Evolutionary conservation across 2,329 filamentous ascomycete genomes (phyloP), one percentile per base, ranked within the genome.

Genomic region (Cyanodermella asteris): DNA sequence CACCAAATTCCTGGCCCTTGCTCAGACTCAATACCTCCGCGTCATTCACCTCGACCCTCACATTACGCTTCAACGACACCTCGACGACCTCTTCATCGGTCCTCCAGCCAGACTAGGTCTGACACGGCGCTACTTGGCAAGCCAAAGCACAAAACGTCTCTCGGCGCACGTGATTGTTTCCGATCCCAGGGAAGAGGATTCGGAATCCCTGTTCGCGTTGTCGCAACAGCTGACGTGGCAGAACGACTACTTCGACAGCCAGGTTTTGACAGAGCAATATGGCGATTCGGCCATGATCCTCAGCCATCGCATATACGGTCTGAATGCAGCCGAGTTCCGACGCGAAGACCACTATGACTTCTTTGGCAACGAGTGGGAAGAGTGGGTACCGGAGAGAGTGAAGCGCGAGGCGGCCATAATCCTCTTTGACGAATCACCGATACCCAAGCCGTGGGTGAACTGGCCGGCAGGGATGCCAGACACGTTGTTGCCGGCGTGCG

Each of bases 1-100:
- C 36, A 71, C 68, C 13, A 77, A 78, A 40, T 57, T 75, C 17
- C 55, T 72, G 12, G 66, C 69, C 3, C 77, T 75, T 40, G 69
- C 69, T 30, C 64, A 73, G 26, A 64, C 61, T 1, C 54, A 68
- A 28, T 76, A 74, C 40, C 45, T 56, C 12, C 55, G 64, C 19
- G 51, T 68, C 13, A 50, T 69, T 17, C 52, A 59, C 25, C 45
- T 69, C 22, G 64, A 77, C 41, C 71, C 68, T 6, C 72, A 78
- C 38, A 54, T 64, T 13, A 61, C 61, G 2, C 47, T 78, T 3
- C 54, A 73, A 4, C 53, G 68, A 30, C 46, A 55, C 13, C 61
- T 78, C 55, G 73, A 80, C 35, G 71, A 77, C 27, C 55, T 78
- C 0, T 80, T 80, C 46, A 57, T 72, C 15, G 51, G 73, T 2